Evolutionary conservation across 192 early-diverging fungal genomes (phyloP), one percentile per base, ranked within the genome.

Genomic region (Dimargaris cristalligena): DNA sequence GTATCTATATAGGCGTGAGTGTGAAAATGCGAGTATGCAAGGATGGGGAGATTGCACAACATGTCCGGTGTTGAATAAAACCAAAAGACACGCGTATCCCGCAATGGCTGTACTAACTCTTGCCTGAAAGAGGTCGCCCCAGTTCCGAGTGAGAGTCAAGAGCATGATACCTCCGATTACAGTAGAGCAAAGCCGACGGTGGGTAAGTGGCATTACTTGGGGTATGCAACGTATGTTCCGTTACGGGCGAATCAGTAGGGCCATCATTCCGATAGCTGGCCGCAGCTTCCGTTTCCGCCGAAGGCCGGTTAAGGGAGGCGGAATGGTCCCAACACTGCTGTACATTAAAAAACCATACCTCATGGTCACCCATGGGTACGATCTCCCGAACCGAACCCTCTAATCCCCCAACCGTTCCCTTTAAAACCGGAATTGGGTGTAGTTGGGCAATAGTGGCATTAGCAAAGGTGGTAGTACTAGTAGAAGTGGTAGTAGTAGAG

Each of bases 351-450:
- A 54, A 54, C 52, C 52, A 54, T 4, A 30, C 52, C 18, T 54
- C 52, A n/a, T 54, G 52, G 29, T 54, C 52, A 23, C 52, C 52
- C 3, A 54, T 30, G 8, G 22, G 11, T 4, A 54, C 52, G 18
- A 54, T 30, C n/a, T 54, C 6, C 11, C 6, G 8, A 4, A 34
- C 32, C 16, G 8, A 3, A 14, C 52, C 11, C 4, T 11, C 52
- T 14, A 54, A 30, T 30, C 52, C 52, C 22, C 52, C 52, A 14
- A 30, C 54, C 32, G 54, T 56, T 22, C n/a, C 54, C 16, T 56
- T 13, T 38, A 56, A 32, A 4, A 56, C 32, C 1, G 54, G 54
- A 18, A 56, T 38, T 1, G 54, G 54, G 31, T 11, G 34, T 1
- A n/a, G n/a, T n/a, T n/a, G n/a, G n/a, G n/a, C n/a, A n/a, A n/a